A percentile compares a stretch with the other conserved stretches of the same genome.
These are phyloP conservation scores for Penicillium sumatraense DNA, from an alignment of 2,329 filamentous ascomycete species.

Conservation along the genomic window DNA sequence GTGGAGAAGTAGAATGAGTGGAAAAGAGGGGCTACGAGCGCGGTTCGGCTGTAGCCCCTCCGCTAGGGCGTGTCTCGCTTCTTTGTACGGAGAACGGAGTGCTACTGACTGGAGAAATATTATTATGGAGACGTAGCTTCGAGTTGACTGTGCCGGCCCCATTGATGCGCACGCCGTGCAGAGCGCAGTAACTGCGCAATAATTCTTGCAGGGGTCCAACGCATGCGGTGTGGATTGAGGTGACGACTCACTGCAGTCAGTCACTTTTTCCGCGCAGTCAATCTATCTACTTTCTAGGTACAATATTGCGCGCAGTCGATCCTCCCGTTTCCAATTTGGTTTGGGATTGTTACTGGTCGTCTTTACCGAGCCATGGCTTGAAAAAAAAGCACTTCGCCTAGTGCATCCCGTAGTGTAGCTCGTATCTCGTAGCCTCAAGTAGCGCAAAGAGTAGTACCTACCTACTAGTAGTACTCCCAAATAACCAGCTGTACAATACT, in stretches of 20 bases:
- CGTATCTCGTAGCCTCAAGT: too few species aligned
- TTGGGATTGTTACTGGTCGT: not conserved
- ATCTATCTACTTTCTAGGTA: not conserved
- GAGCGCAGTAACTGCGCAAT: constrained; percentile 13
- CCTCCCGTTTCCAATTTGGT: not conserved
- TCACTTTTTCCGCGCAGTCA: not conserved
- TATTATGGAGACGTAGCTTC: constrained; percentile 1
- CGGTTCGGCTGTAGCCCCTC: not conserved
- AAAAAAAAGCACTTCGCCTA: not conserved
- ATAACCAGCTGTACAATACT: too few species aligned
- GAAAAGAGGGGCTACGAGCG: not conserved
- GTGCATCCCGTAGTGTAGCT: not conserved
- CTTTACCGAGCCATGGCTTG: not conserved
- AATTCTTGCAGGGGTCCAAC: constrained; percentile 8
- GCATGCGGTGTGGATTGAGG: constrained; percentile 7
- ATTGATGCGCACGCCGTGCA: constrained; percentile 1
- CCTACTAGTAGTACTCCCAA: too few species aligned
- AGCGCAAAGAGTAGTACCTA: too few species aligned
- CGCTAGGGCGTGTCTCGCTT: not conserved
- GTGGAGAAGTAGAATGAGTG: not conserved
- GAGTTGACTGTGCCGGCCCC: not conserved
- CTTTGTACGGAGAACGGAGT: not conserved
- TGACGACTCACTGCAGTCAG: constrained; percentile 10
- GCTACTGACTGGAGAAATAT: too few species aligned
- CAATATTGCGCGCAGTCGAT: not conserved